phyloP scores from a whole-genome alignment of 768 basidiomycete genomes.

The Lactifluus rugatus region DNA sequence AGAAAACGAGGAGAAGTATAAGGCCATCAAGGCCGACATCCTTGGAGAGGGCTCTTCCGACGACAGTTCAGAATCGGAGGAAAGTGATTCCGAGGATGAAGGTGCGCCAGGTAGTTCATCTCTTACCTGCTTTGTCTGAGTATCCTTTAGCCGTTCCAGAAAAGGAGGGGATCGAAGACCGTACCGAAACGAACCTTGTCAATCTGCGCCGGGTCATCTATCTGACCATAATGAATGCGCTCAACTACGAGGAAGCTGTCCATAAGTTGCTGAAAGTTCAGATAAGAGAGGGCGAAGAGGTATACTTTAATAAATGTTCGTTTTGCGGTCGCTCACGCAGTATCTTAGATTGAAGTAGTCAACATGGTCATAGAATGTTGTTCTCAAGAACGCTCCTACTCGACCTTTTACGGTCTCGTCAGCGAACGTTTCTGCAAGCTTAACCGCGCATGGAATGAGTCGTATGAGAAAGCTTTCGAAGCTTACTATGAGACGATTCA shows the following conservation, averaged over 20 bases:
- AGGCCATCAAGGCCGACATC: slow-evolving; percentile 84
- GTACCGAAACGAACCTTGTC: slow-evolving; percentile 90
- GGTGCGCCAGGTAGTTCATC: slow-evolving; percentile 27
- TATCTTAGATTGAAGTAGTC: slow-evolving; percentile 75
- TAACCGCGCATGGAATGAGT: slow-evolving; percentile 89
- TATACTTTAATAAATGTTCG: slow-evolving; percentile 26
- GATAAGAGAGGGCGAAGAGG: slow-evolving; percentile 88
- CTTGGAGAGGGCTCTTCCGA: slow-evolving; percentile 81
- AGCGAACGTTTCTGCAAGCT: slow-evolving; percentile 96
- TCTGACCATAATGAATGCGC: slow-evolving; percentile 96
- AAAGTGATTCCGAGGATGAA: slow-evolving; percentile 44
- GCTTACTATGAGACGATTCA: slow-evolving; percentile 96
- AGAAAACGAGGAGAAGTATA: slow-evolving; percentile 93
- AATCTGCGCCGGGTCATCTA: slow-evolving; percentile 93
- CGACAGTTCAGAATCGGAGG: slow-evolving; percentile 52
- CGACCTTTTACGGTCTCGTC: slow-evolving; percentile 92
- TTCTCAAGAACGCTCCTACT: slow-evolving; percentile 97
- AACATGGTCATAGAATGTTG: slow-evolving; percentile 99
- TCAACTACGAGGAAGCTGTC: slow-evolving; percentile 97
- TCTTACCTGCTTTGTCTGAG: slow-evolving; percentile 5
- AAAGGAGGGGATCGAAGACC: slow-evolving; percentile 87
- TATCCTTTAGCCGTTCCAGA: slow-evolving; percentile 48
- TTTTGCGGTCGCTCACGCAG: neutral
- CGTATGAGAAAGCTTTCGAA: slow-evolving; percentile 75
- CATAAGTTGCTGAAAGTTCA: slow-evolving; percentile 95